These are phyloP conservation scores for Aurifilum marmelostoma DNA, from an alignment of 2,329 filamentous ascomycete species.

Conservation along the genomic window DNA sequence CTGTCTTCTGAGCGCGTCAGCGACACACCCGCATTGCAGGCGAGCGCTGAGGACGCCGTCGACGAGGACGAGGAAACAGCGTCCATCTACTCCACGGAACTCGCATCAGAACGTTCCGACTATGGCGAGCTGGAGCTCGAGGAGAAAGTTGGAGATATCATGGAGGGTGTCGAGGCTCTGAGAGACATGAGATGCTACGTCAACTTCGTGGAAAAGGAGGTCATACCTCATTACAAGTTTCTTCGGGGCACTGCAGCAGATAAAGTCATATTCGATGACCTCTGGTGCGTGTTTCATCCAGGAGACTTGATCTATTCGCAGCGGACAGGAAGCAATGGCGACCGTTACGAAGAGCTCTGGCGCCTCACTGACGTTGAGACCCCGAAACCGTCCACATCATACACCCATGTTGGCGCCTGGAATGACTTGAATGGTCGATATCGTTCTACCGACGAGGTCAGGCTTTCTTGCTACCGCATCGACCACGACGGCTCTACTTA, in stretches of 20 bases:
- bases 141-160: conserved; percentile 13
- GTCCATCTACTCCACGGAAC: background rate
- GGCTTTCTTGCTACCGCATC: conserved; percentile 20
- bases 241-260: background rate
- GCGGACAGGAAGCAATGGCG: conserved; percentile 10
- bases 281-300: conserved; percentile 21
- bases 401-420: too few relatives aligned
- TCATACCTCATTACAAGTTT: conserved; percentile 19
- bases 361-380: conserved; percentile 9
- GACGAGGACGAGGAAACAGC: background rate
- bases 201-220: conserved; percentile 7
- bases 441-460: background rate
- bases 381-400: conserved; percentile 12
- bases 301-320: conserved; percentile 24
- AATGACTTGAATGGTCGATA: background rate
- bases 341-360: conserved; percentile 20
- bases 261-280: conserved; percentile 22
- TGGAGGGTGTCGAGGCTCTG: conserved; percentile 10
- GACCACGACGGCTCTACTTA: conserved; percentile 17
- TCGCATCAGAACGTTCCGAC: background rate
- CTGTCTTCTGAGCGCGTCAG: background rate
- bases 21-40: too few relatives aligned
- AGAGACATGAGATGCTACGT: conserved; percentile 24
- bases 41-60: too few relatives aligned
- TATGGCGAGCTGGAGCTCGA: conserved; percentile 15